These are phyloP conservation scores for Aschersonia sp. DNA, from an alignment of 2,329 filamentous ascomycete genomes.

Conservation along the genomic window DNA sequence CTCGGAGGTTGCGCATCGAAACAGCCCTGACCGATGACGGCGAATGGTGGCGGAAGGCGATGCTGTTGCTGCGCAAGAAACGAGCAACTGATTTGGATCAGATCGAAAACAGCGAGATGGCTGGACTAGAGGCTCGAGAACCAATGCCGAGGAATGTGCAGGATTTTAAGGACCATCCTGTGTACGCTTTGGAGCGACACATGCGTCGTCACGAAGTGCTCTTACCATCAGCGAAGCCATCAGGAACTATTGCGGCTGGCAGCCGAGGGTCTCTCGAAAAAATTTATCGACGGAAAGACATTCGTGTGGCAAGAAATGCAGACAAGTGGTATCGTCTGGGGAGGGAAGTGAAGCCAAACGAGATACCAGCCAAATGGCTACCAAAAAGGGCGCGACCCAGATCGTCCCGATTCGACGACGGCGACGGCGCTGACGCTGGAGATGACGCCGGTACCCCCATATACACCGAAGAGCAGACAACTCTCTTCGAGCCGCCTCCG, in stretches of 20 bases:
- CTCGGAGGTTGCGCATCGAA: constrained; percentile 68
- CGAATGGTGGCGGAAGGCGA: constrained; percentile 38
- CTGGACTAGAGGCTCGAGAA: constrained; percentile 57
- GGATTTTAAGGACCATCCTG: constrained; percentile 77
- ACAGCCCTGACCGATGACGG: constrained; percentile 29
- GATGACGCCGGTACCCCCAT: constrained; percentile 35
- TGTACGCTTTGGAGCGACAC: constrained; percentile 76
- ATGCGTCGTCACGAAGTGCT: constrained; percentile 74
- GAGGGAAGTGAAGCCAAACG: constrained; percentile 59
- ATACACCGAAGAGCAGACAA: constrained; percentile 51
- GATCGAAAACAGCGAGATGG: constrained; percentile 67
- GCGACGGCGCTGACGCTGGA: constrained; percentile 12
- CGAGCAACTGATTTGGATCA: constrained; percentile 55
- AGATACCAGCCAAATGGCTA: constrained; percentile 71
- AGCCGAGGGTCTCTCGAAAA: constrained; percentile 50
- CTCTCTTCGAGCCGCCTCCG: constrained; percentile 60
- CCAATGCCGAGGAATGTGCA: constrained; percentile 74
- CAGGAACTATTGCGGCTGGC: constrained; percentile 65
- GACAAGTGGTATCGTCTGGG: constrained; percentile 90
- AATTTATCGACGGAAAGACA: constrained; percentile 71
- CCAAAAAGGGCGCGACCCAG: constrained; percentile 28
- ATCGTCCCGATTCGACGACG: constrained; percentile 9
- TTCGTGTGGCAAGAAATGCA: constrained; percentile 61
- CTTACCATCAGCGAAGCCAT: constrained; percentile 49
- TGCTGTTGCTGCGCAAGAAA: constrained; percentile 30